Base-by-base conservation (phyloP, 345 rosid genomes). In the Clausena lansium region DNA sequence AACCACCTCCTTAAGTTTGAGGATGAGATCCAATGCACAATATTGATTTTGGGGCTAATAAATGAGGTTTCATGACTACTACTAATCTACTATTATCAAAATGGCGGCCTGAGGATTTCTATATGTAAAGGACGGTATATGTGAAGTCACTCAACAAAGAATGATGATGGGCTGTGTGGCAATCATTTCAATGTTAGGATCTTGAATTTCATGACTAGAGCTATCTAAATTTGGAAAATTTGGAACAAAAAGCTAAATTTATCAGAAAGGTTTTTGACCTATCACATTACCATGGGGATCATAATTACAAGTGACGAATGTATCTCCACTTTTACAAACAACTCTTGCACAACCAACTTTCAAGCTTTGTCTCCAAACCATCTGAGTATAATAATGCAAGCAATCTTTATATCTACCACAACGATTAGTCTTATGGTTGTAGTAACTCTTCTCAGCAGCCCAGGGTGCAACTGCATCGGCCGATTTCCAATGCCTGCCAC, bases 211-310 rank as follows among this genome's bases (percentile, higher is more conserved):
- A 17, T n/a, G n/a, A n/a, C 57, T 15, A 1, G 57, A 52, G 22
- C 35, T 30, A 19, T n/a, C n/a, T n/a, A n/a, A 27, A 60, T 60
- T 65, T 30, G 32, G 32, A 4, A 13, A 45, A 11, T 41, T 41
- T 0, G 47, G 47, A 45, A 45, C 4, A 11, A 45, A 45, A 13
- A 3, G 50, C 17, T 45, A 45, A 45, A 45, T 45, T 45, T 45
- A 9, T 87, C 75, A 93, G 57, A 85, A 93, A 24, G 95, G 97
- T 71, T 84, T 84, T 72, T 91, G 84, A 61, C 95, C 91, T 5
- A 85, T 77, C 25, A 87, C 85, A 66, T 90, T 88, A 50, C 97
- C 94, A 2, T 84, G 95, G 24, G 94, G 95, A 75, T 90, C 86
- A 77, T 93, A 90, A 62, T 85, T 87, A 81, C 93, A 89, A 9